Evolutionary conservation across 148 eudicot genomes (phyloP).

Genomic region (Camellia granthamiana): DNA sequence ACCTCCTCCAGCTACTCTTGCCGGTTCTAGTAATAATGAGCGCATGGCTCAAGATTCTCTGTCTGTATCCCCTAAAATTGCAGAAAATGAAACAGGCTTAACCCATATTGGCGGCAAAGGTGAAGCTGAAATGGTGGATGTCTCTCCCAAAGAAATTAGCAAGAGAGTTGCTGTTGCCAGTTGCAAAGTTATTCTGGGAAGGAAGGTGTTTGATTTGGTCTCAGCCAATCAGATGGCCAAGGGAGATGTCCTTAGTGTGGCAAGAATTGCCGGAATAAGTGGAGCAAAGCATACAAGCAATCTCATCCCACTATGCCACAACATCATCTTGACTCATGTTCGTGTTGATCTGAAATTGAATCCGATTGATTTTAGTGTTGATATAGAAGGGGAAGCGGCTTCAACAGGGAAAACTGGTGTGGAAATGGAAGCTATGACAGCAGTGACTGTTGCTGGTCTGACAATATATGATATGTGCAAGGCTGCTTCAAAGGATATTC

Average conservation of each 20-base stretch:
- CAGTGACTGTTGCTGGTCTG: slow-evolving; percentile 77
- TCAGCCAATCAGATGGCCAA: slow-evolving; percentile 79
- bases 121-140: slow-evolving; percentile 94
- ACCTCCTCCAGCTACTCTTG: slow-evolving; percentile 48
- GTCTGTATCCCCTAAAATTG: slow-evolving; percentile 20
- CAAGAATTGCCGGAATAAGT: slow-evolving; percentile 75
- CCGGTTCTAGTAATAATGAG: slow-evolving; percentile 38
- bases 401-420: slow-evolving; percentile 92
- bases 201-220: slow-evolving; percentile 70
- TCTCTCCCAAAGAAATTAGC: slow-evolving; percentile 66
- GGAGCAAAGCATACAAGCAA: slow-evolving; percentile 89
- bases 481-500: slow-evolving; percentile 82
- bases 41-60: slow-evolving; percentile 32
- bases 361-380: slow-evolving; percentile 52
- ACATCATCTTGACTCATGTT: slow-evolving; percentile 66
- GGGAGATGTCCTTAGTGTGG: slow-evolving; percentile 86
- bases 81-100: slow-evolving; percentile 26
- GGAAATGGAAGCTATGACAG: slow-evolving; percentile 97
- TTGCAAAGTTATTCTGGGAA: slow-evolving; percentile 77
- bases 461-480: slow-evolving; percentile 98
- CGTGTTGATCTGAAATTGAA: slow-evolving; percentile 61
- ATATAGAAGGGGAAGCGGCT: slow-evolving; percentile 73
- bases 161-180: slow-evolving; percentile 82
- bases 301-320: slow-evolving; percentile 92
- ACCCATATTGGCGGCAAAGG: slow-evolving; percentile 69